Conservation (phyloP, 179 eudicot species). For the Beta lomatogona region DNA sequence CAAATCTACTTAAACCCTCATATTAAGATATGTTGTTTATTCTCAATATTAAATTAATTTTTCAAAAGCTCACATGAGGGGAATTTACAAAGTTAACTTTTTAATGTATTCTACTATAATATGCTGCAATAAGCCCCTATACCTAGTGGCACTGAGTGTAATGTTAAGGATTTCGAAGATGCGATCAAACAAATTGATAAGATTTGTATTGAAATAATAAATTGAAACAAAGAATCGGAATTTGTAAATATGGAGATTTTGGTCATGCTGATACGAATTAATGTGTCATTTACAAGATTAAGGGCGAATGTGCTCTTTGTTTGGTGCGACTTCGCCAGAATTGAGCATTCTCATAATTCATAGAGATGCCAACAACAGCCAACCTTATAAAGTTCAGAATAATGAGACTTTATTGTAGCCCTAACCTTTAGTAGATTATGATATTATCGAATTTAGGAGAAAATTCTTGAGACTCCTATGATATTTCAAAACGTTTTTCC, state of each 20-base stretch:
- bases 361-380: not conserved
- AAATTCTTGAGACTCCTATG: not conserved
- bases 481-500: no score
- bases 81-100: no score
- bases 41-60: no score
- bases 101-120: no score
- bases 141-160: no score
- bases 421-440: not conserved
- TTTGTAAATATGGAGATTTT: not conserved
- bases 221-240: not conserved
- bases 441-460: not conserved
- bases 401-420: not conserved
- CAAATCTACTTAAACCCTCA: no score
- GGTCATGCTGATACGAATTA: not conserved
- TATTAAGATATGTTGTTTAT: no score
- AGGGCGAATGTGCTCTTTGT: not conserved
- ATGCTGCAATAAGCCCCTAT: no score
- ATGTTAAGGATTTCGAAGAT: no score
- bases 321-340: not conserved
- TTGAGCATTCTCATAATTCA: not conserved
- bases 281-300: not conserved
- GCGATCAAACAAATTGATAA: no score
- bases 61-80: no score
- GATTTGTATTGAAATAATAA: no score
- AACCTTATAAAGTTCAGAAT: not conserved